A percentile compares a stretch with the other conserved stretches of the same genome.
Conservation (phyloP, 257 asterid species). For the Buddleja alternifolia region DNA sequence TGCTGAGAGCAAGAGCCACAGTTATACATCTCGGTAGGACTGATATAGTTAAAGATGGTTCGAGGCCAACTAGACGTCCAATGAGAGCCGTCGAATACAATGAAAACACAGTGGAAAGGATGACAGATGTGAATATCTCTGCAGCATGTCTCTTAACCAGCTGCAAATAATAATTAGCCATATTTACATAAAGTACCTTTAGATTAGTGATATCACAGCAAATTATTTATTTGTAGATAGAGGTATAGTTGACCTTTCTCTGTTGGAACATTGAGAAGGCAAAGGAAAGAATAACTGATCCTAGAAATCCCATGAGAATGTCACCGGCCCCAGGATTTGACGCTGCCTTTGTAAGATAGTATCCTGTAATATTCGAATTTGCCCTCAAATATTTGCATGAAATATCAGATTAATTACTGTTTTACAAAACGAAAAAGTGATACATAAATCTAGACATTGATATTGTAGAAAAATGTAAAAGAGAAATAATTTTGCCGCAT, state of each 20-base stretch:
- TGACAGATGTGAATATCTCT: constrained; percentile 89
- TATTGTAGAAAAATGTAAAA: no score
- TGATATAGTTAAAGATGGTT: constrained; percentile 72
- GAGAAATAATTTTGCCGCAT: no score
- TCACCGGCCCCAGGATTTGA: constrained; percentile 99
- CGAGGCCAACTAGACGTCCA: constrained; percentile 82
- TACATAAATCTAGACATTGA: no score
- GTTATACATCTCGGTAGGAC: constrained; percentile 98
- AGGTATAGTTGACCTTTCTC: constrained; percentile 59
- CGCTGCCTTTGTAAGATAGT: constrained; percentile 79
- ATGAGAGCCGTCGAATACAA: constrained; percentile 85
- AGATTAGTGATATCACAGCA: background rate
- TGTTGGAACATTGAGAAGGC: constrained; percentile 99
- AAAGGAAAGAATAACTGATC: constrained; percentile 93
- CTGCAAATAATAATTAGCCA: constrained; percentile 43
- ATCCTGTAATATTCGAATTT: constrained; percentile 49
- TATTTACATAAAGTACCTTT: background rate
- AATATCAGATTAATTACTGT: background rate
- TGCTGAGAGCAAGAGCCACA: constrained; percentile 99
- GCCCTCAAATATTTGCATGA: constrained; percentile 9
- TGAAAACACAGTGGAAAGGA: constrained; percentile 76
- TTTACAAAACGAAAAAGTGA: no score
- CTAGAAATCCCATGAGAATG: constrained; percentile 89
- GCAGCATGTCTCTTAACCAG: constrained; percentile 98
- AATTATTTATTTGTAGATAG: background rate